Evolutionary conservation across 345 rosid species (phyloP), one percentile per base, ranked within the genome.

Genomic region (Mercurialis annua): DNA sequence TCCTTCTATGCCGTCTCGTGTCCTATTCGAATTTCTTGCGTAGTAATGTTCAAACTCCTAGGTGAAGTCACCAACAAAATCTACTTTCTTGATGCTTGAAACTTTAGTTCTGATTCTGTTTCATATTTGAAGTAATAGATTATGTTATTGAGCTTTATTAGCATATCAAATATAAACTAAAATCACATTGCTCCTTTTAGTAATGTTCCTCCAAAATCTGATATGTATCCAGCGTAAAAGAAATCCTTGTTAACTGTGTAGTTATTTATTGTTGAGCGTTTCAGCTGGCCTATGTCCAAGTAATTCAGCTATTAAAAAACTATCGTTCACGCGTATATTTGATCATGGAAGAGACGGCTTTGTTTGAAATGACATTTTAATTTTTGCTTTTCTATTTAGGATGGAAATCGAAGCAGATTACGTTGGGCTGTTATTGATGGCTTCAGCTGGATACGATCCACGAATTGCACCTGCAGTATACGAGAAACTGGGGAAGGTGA

Each of bases 371-470:
- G 1, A 40, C 11, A 34, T 34, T 34, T 34, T 34, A 34, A 9
- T 40, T 40, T 40, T 40, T 40, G 10, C 44, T 3, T 34, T 46
- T 18, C 17, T 26, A 58, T 9, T 46, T 57, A 91, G 97, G 89
- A 89, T 91, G 98, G 99, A 94, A 76, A 81, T 91, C 27, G 99
- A 94, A 77, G 93, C 97, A 5, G 99, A 94, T 76, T 91, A 91
- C 67, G 81, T 94, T 0, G 99, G 99, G 57, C 65, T 91, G 66
- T 78, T 94, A 18, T 69, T 91, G 76, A 69, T 91, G 27, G 96
- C 99, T 61, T 85, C 92, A 1, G 93, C 97, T 10, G 99, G 98
- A 42, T 94, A 85, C 14, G 90, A 94, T 75, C 99, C 99, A 70
- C 85, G 92, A 42, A 65, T 87, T 34, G 97, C 97, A 10, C 98